Evolutionary conservation across 2,329 filamentous ascomycete genomes (phyloP).

Genomic region (Colletotrichum cordylinicola): DNA sequence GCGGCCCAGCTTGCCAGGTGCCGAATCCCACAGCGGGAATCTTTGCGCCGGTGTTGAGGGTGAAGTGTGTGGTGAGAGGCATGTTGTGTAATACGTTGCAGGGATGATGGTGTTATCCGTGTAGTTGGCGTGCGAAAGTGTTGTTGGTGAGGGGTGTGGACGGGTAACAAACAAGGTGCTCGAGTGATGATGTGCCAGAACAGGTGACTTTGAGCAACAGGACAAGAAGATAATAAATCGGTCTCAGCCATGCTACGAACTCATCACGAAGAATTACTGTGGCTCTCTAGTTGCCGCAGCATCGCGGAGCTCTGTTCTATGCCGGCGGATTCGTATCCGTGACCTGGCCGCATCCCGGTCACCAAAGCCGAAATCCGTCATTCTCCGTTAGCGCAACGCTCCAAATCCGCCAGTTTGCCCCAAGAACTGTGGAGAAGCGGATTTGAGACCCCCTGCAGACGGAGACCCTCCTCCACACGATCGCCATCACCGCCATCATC

Average conservation of each 20-base stretch:
- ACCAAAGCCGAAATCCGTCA: neutral
- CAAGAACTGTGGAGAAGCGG: neutral
- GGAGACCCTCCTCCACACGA: neutral
- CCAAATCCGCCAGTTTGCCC: neutral
- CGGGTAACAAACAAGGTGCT: neutral
- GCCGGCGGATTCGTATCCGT: constrained; percentile 14
- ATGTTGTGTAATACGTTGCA: neutral
- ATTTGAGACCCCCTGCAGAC: neutral
- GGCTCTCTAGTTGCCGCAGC: neutral
- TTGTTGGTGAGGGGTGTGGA: neutral
- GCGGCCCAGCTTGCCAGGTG: constrained; percentile 31
- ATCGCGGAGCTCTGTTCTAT: neutral
- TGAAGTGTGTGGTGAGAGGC: constrained; percentile 22
- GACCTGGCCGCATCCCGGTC: neutral
- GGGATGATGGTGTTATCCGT: neutral
- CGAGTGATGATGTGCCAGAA: neutral
- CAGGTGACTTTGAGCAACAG: neutral
- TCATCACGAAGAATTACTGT: neutral
- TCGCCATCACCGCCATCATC: neutral
- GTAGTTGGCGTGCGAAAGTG: neutral
- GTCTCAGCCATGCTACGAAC: neutral
- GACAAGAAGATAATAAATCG: neutral
- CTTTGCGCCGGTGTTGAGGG: constrained; percentile 25
- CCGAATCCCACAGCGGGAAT: constrained; percentile 26
- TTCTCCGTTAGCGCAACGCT: neutral